Evolutionary conservation across 2,329 filamentous ascomycete species (phyloP).

Genomic region (Saccharata proteae): DNA sequence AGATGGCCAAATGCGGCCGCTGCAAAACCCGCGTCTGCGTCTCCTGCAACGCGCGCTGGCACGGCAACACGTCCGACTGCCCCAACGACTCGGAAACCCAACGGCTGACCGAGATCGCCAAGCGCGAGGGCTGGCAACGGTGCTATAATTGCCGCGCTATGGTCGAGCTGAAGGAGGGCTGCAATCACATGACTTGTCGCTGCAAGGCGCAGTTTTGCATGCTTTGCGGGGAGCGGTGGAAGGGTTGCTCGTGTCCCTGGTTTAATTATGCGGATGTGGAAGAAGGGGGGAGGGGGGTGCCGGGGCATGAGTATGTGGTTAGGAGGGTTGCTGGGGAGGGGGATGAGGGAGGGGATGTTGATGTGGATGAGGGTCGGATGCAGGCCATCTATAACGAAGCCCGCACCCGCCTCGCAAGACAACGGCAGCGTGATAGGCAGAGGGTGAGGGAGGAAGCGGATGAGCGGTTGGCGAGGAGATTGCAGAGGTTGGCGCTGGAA

Average conservation of each 20-base stretch:
- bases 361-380: no score
- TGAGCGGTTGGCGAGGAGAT: no score
- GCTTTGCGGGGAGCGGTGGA: slow-evolving; percentile 72
- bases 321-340: no score
- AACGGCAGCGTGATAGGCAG: no score
- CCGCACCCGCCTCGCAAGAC: no score
- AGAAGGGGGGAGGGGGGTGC: no score
- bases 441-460: no score
- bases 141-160: slow-evolving; percentile 63
- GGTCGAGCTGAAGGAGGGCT: slow-evolving; percentile 71
- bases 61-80: slow-evolving; percentile 54
- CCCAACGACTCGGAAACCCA: slow-evolving; percentile 57
- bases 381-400: no score
- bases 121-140: slow-evolving; percentile 58
- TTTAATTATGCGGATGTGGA: slow-evolving; percentile 49
- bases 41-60: slow-evolving; percentile 62
- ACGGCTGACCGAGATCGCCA: slow-evolving; percentile 49
- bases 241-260: slow-evolving; percentile 70
- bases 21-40: slow-evolving; percentile 68
- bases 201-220: slow-evolving; percentile 82
- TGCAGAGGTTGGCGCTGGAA: no score
- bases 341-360: no score
- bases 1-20: slow-evolving; percentile 55
- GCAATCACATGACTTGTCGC: slow-evolving; percentile 79
- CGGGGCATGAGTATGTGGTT: no score